Conservation (phyloP, 805 yeast genomes). For the Candida sanyiensis region DNA sequence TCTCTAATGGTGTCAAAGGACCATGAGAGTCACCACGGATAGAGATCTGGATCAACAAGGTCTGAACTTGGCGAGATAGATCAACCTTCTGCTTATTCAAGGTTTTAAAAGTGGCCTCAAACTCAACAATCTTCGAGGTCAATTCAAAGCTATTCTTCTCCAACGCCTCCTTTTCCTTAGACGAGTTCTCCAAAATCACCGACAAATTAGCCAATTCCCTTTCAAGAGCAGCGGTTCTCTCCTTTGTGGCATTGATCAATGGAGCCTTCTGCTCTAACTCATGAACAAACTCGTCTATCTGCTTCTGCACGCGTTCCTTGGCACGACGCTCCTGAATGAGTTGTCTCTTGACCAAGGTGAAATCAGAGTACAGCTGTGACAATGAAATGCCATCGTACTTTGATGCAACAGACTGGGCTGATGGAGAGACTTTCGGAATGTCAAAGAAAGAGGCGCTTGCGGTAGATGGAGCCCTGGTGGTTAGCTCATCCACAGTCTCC, state of each 20-base stretch:
- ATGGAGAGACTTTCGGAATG: slow-evolving; percentile 40
- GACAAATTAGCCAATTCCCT: slow-evolving; percentile 49
- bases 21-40: slow-evolving; percentile 49
- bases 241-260: slow-evolving; percentile 58
- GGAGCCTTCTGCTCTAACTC: slow-evolving; percentile 82
- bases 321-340: slow-evolving; percentile 64
- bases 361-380: slow-evolving; percentile 61
- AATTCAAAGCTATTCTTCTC: slow-evolving; percentile 22
- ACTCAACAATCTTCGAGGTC: slow-evolving; percentile 23
- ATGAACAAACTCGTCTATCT: slow-evolving; percentile 61
- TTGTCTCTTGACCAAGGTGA: slow-evolving; percentile 57
- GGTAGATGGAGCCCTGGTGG: slow-evolving; percentile 13
- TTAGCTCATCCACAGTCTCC: slow-evolving; percentile 38
- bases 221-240: slow-evolving; percentile 51
- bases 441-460: slow-evolving; percentile 17
- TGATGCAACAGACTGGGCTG: slow-evolving; percentile 51
- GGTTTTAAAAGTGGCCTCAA: slow-evolving; percentile 33
- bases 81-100: slow-evolving; percentile 60
- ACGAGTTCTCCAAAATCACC: slow-evolving; percentile 46
- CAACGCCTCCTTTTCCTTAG: slow-evolving; percentile 42
- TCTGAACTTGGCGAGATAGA: slow-evolving; percentile 77
- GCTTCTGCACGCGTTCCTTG: slow-evolving; percentile 62
- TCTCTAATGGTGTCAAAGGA: slow-evolving; percentile 62
- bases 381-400: slow-evolving; percentile 49
- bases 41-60: slow-evolving; percentile 59